A percentile compares a stretch with the other conserved stretches of the same genome.
These are phyloP conservation scores for Pulveroboletus sp. DNA, from an alignment of 1,284 basidiomycete genomes.

Conservation along the genomic window DNA sequence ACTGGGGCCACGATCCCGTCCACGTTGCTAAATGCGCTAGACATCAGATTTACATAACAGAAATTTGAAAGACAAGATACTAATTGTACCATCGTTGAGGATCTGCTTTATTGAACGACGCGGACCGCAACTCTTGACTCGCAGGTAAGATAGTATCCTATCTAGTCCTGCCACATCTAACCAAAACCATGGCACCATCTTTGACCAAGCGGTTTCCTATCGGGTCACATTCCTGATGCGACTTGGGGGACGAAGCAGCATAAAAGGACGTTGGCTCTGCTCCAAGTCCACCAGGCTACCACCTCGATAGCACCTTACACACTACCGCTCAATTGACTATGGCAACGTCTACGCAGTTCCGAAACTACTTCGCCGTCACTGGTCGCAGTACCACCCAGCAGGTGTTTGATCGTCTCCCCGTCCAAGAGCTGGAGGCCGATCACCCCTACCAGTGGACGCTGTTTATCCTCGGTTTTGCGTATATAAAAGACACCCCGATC, in stretches of 20 bases:
- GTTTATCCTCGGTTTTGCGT: constrained; percentile 76
- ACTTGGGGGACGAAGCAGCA: not conserved
- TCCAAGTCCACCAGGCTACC: not conserved
- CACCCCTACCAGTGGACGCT: constrained; percentile 65
- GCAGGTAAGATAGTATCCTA: not conserved
- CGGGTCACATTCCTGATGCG: not conserved
- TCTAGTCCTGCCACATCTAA: not conserved
- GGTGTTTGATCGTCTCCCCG: constrained; percentile 22
- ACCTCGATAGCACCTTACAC: constrained; percentile 4
- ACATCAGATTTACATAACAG: not conserved
- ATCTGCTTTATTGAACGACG: not conserved
- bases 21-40: not conserved
- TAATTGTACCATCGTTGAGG: not conserved
- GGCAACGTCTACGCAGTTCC: constrained; percentile 50
- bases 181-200: not conserved
- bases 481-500: constrained; percentile 63
- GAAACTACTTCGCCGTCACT: constrained; percentile 22
- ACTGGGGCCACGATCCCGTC: not conserved
- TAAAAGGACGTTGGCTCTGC: constrained; percentile 4
- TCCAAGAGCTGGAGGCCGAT: constrained; percentile 19
- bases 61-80: not conserved
- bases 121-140: not conserved
- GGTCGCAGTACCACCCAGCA: constrained; percentile 14
- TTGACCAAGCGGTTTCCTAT: not conserved
- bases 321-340: constrained; percentile 21